Conservation (phyloP, 768 basidiomycete genomes). For the Boletus edulis region DNA sequence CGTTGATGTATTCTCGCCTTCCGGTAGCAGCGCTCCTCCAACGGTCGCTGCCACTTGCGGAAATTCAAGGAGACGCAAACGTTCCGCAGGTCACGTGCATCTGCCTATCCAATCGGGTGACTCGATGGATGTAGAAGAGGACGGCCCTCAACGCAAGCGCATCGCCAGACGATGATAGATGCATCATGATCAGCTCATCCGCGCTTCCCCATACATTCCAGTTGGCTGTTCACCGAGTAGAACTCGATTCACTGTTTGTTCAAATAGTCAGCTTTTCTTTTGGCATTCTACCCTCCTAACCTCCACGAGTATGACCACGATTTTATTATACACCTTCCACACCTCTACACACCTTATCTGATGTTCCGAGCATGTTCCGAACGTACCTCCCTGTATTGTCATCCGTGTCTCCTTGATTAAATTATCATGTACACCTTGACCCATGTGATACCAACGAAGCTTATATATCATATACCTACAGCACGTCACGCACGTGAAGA, state of each 20-base stretch:
- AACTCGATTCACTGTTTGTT: slow-evolving; percentile 8
- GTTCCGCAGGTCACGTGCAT: slow-evolving; percentile 37
- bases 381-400: slow-evolving; percentile 11
- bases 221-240: slow-evolving; percentile 7
- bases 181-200: not conserved
- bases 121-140: slow-evolving; percentile 78
- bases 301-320: slow-evolving; percentile 9
- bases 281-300: not conserved
- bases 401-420: slow-evolving; percentile 7
- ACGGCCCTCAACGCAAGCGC: slow-evolving; percentile 71
- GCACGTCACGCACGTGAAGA: too few species aligned
- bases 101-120: slow-evolving; percentile 41
- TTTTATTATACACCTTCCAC: slow-evolving; percentile 14
- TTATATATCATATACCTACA: too few species aligned
- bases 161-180: slow-evolving; percentile 54
- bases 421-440: slow-evolving; percentile 12
- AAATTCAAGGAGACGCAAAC: slow-evolving; percentile 50
- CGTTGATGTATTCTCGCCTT: slow-evolving; percentile 36
- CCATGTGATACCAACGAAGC: not conserved
- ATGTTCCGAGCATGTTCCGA: slow-evolving; percentile 1
- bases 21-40: slow-evolving; percentile 30
- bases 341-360: slow-evolving; percentile 3
- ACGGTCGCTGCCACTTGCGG: slow-evolving; percentile 23
- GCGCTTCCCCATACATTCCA: not conserved
- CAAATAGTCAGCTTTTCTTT: not conserved